Evolutionary conservation across 306 rosid species (phyloP), one percentile per base, ranked within the genome.

Genomic region (Cicer pinnatifidum): DNA sequence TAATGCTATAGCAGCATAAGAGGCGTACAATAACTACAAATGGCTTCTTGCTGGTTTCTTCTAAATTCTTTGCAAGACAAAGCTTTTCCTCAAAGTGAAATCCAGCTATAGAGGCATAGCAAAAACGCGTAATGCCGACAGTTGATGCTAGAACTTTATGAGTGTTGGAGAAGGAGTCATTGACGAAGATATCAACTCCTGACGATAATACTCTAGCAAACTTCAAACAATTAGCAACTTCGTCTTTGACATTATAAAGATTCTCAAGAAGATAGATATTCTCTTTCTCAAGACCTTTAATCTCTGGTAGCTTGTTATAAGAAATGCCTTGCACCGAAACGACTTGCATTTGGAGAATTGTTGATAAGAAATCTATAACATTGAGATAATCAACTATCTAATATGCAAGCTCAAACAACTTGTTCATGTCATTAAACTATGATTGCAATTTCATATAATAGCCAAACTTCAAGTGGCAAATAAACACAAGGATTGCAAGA

Each of bases 71-170:
- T 61, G 91, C 77, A 45, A 73, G 80, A 74, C 46, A 48, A 46
- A 91, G 82, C 68, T 86, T 86, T 84, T 88, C 89, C 72, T 94
- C 92, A 47, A 94, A 85, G 83, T 88, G 89, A 87, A 94, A 94
- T 79, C 92, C 96, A 83, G 98, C 95, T 35, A 94, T 13, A 80
- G 85, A 84, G 54, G 87, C 82, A 76, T 71, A 76, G 83, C 96
- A 87, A 87, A 88, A 89, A 58, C 97, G 89, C 62, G 96, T 82
- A 73, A 89, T 82, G 38, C 98, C 98, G 44, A 92, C 93, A 11
- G 89, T 94, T 17, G 98, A 91, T 64, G 97, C 94, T 73, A 89
- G 88, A 78, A 88, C 85, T 88, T 85, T 89, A 82, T 94, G 98
- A 63, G 90, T 84, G 72, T 73, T 81, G 43, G 92, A 94, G 78